phyloP scores from a whole-genome alignment of 305 asterid species.

The Fraxinus velutina region DNA sequence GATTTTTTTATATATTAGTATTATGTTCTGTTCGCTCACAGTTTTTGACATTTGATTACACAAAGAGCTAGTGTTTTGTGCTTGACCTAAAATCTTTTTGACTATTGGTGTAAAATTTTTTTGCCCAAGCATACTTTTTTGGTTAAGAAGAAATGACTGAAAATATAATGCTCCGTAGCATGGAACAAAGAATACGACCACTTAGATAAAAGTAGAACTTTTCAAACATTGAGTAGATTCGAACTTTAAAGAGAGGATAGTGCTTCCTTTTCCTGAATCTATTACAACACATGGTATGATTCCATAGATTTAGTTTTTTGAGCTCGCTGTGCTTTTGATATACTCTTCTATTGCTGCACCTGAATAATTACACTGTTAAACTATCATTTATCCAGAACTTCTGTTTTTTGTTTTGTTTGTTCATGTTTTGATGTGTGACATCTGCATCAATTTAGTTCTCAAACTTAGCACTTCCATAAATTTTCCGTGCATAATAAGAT shows the following conservation, averaged over 20 bases:
- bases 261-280: not conserved
- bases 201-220: not conserved
- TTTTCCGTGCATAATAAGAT: slow-evolving; percentile 28
- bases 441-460: slow-evolving; percentile 11
- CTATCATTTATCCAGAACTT: not conserved
- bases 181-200: not conserved
- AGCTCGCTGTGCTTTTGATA: slow-evolving; percentile 12
- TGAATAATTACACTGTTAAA: not conserved
- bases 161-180: not conserved
- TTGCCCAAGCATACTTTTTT: not conserved
- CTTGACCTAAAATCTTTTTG: not conserved
- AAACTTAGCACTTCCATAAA: slow-evolving; percentile 3
- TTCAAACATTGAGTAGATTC: not conserved
- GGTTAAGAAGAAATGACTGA: not conserved
- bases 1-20: not conserved
- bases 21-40: not conserved
- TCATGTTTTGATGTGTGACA: not conserved
- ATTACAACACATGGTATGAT: slow-evolving; percentile 6
- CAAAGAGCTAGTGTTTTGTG: not conserved
- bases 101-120: not conserved
- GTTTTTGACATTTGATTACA: not conserved
- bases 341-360: not conserved
- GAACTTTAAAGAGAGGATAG: not conserved
- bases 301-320: slow-evolving; percentile 2
- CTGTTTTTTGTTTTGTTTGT: not conserved